Evolutionary conservation across 129 eudicot species (phyloP).

Genomic region (Artemisia tridentata): DNA sequence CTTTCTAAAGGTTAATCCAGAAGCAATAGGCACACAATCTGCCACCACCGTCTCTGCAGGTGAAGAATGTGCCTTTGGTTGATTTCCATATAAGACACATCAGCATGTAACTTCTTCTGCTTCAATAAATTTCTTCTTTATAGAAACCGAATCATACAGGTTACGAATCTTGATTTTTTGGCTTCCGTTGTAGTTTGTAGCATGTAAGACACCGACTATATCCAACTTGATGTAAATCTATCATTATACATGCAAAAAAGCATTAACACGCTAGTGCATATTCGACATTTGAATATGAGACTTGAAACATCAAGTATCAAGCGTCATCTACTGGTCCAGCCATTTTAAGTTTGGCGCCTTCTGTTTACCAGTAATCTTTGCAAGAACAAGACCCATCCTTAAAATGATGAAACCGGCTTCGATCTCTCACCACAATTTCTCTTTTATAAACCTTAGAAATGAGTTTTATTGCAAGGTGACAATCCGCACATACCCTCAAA

Average conservation of each 20-base stretch:
- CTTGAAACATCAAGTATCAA: conserved; percentile 15
- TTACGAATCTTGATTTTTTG: background rate
- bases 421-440: conserved; percentile 87
- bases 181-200: background rate
- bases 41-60: conserved; percentile 41
- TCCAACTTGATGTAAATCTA: background rate
- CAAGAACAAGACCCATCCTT: conserved; percentile 67
- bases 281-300: background rate
- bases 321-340: background rate
- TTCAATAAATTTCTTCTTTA: too few relatives aligned
- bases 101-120: too few relatives aligned
- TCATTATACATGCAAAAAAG: background rate
- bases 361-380: conserved; percentile 65
- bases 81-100: conserved; percentile 40
- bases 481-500: conserved; percentile 81
- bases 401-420: conserved; percentile 87
- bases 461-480: conserved; percentile 73
- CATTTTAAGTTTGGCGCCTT: background rate
- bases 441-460: conserved; percentile 70
- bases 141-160: too few relatives aligned
- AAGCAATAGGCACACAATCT: conserved; percentile 71
- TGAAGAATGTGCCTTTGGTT: conserved; percentile 42
- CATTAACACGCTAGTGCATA: background rate
- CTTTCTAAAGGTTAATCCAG: conserved; percentile 60
- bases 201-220: background rate